These are phyloP conservation scores for Myochromella boudieri DNA, from an alignment of 768 basidiomycete species.

Conservation along the genomic window DNA sequence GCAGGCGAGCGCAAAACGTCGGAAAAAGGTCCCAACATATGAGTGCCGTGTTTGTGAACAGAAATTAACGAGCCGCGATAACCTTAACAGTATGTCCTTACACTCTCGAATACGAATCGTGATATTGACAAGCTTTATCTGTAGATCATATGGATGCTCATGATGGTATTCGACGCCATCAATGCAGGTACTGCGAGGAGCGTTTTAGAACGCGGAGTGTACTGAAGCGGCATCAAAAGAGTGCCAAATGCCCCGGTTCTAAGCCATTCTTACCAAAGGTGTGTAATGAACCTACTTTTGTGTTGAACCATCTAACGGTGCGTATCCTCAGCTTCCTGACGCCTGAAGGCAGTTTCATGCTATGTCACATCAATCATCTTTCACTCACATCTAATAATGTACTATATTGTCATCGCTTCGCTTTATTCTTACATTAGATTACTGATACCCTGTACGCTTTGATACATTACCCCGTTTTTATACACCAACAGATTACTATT, in stretches of 20 bases:
- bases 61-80: slow-evolving; percentile 17
- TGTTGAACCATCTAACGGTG: too few relatives aligned
- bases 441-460: too few relatives aligned
- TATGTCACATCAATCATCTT: too few relatives aligned
- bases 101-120: neutral
- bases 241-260: slow-evolving; percentile 16
- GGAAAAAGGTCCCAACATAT: slow-evolving; percentile 11
- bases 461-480: too few relatives aligned
- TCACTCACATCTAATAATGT: too few relatives aligned
- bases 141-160: slow-evolving; percentile 19
- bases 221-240: slow-evolving; percentile 19
- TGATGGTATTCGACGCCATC: slow-evolving; percentile 12
- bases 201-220: slow-evolving; percentile 20
- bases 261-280: too few relatives aligned
- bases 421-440: too few relatives aligned
- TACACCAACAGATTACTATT: too few relatives aligned
- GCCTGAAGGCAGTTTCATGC: too few relatives aligned
- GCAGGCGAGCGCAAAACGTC: slow-evolving; percentile 16
- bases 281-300: neutral
- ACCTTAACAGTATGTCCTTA: slow-evolving; percentile 14
- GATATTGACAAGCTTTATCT: neutral
- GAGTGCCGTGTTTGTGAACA: slow-evolving; percentile 9
- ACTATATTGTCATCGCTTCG: too few relatives aligned
- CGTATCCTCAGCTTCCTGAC: too few relatives aligned
- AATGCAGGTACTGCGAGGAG: slow-evolving; percentile 13